Evolutionary conservation across 805 yeast genomes (phyloP), one percentile per base, ranked within the genome.

Genomic region (Yueomyces sp.): DNA sequence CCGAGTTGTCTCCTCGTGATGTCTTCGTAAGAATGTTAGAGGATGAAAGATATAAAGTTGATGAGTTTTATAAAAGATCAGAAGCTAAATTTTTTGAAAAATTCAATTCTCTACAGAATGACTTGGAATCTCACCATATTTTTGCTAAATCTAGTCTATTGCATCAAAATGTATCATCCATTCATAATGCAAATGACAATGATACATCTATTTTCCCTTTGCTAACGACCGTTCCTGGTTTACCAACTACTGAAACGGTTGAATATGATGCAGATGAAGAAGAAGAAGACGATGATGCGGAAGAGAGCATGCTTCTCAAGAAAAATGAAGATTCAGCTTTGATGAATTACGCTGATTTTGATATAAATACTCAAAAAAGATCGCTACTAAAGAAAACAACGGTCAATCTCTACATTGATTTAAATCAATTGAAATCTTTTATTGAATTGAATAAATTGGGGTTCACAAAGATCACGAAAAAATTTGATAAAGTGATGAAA

Each of bases 391-490:
- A 80, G 61, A 79, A 78, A 53, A 67, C 83, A 38, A 65, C 81
- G 9, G 69, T 74, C 29, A 70, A 77, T 31, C 60, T 79, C 39
- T 88, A 76, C 63, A 86, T 86, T 26, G 71, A 77, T 29, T 65
- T 88, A 36, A 79, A 85, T 26, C 96, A 90, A 62, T 70, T 90
- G 50, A 79, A 83, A 55, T 82, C 95, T 1, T 90, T 69, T 60
- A 73, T 83, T 43, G 95, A 87, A 56, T 69, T 90, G 50, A 90
- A 90, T 65, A 74, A 74, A 52, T 80, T 88, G 38, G 97, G 96
- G 0, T 84, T 90, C 60, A 70, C 79, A 42, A 90, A 90, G 61
- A 87, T 88, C 38, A 68, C 85, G 44, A 90, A 90, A 59, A 90
- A 90, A 64, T 88, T 85, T 56, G 96, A 90, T 63, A 90, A 90